Evolutionary conservation across 306 rosid genomes (phyloP), one percentile per base, ranked within the genome.

Genomic region (Cicer yamashitae): DNA sequence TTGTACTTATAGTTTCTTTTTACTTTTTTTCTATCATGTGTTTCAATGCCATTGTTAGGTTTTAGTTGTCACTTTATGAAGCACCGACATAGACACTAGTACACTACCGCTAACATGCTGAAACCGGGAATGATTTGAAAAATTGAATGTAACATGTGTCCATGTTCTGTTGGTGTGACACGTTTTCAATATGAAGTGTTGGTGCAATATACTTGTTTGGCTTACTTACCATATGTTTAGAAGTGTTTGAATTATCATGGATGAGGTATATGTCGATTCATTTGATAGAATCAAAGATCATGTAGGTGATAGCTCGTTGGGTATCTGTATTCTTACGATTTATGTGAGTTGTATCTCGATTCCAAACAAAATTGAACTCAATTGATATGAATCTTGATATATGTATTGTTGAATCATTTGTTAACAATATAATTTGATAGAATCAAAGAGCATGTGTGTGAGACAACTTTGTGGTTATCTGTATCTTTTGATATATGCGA

Each of bases 21-120:
- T 12, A 18, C 44, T 34, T 13, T 34, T 13, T 37, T 0, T 13
- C 47, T 38, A 38, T 62, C 40, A 8, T 48, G 45, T 68, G 41
- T 52, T 56, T 68, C 71, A 10, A 13, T 73, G 50, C 11, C 22
- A 46, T 64, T 47, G 56, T 58, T 69, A 4, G 25, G 30, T 58
- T 43, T 3, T 4, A 10, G 10, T 46, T 10, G 51, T 46, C 37
- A 30, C 37, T 30, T 30, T 30, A 30, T 30, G 37, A 30, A 30
- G 37, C 37, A 30, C 37, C 37, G 14, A 46, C 6, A 46, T 46
- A 10, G 54, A 46, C 54, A 48, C 4, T 46, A 48, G 15, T 5
- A 48, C 15, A 12, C 56, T n/a, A 8, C 7, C 7, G 7, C 20
- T 14, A 4, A 51, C 10, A 51, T 51, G 34, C 34, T 1, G 22